Evolutionary conservation across 345 rosid genomes (phyloP).

Genomic region (Eucalyptus sp.): DNA sequence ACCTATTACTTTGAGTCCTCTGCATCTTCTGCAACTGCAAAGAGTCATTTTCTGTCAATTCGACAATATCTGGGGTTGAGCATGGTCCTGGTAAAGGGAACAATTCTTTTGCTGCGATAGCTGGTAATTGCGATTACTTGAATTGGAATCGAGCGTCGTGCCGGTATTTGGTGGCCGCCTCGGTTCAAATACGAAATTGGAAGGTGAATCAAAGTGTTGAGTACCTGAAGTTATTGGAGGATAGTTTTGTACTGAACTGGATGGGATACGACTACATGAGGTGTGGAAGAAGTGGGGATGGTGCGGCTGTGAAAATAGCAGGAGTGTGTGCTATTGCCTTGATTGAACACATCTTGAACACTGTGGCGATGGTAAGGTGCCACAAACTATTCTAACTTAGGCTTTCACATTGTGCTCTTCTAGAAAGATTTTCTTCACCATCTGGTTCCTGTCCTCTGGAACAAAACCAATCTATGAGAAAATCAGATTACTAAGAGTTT

Average conservation of each 20-base stretch:
- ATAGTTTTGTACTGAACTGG: constrained; percentile 15
- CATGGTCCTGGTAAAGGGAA: not conserved
- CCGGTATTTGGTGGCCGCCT: not conserved
- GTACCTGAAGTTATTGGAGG: not conserved
- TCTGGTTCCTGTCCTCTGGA: not conserved
- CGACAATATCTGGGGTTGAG: not conserved
- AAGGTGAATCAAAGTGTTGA: not conserved
- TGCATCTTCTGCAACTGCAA: constrained; percentile 6
- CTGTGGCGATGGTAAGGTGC: constrained; percentile 3
- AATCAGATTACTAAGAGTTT: not conserved
- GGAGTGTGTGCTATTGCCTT: constrained; percentile 6
- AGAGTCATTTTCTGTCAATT: not conserved
- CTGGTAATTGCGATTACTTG: not conserved
- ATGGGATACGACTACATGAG: not conserved
- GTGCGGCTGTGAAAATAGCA: not conserved
- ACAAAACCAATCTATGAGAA: not conserved
- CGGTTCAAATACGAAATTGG: not conserved
- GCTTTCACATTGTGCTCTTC: not conserved
- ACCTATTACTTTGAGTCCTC: constrained; percentile 1
- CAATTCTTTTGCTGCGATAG: not conserved
- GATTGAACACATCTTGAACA: not conserved
- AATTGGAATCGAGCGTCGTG: not conserved
- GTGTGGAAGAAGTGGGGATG: constrained; percentile 7
- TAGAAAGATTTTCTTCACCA: not conserved
- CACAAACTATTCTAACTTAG: not conserved